Conservation (phyloP, 257 asterid genomes). For the Solanum tarapatanum region DNA sequence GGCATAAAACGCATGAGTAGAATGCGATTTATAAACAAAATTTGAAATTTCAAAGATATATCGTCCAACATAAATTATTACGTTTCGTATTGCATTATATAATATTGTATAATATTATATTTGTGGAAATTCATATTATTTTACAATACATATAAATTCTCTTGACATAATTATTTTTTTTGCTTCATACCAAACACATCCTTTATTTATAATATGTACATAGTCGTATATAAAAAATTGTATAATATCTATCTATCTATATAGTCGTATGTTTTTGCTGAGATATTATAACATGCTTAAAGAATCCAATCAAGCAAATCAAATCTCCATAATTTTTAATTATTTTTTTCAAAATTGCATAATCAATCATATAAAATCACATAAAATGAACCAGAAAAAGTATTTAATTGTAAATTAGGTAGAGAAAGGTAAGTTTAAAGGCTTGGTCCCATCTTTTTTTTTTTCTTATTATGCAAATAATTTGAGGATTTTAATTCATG, state of each 20-base stretch:
- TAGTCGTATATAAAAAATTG: too few species aligned
- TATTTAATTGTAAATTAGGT: background rate
- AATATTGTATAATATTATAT: too few species aligned
- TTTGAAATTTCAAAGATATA: background rate
- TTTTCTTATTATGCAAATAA: background rate
- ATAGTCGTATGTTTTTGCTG: too few species aligned
- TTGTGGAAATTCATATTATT: too few species aligned
- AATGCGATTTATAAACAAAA: too few species aligned
- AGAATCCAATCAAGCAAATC: background rate
- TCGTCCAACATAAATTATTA: background rate
- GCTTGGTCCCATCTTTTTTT: background rate
- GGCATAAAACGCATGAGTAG: too few species aligned
- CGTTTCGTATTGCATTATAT: too few species aligned
- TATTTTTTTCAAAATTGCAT: too few species aligned
- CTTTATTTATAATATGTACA: background rate
- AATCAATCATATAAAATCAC: background rate
- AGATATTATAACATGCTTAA: background rate
- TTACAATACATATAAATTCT: background rate
- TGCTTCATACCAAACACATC: background rate
- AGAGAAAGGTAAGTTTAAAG: background rate
- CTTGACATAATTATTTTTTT: background rate
- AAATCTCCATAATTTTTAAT: background rate
- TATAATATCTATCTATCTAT: too few species aligned
- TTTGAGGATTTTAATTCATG: background rate
- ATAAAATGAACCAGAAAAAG: background rate